These are phyloP conservation scores for Triangularia setosa DNA, from an alignment of 2,329 filamentous ascomycete species.

Conservation along the genomic window DNA sequence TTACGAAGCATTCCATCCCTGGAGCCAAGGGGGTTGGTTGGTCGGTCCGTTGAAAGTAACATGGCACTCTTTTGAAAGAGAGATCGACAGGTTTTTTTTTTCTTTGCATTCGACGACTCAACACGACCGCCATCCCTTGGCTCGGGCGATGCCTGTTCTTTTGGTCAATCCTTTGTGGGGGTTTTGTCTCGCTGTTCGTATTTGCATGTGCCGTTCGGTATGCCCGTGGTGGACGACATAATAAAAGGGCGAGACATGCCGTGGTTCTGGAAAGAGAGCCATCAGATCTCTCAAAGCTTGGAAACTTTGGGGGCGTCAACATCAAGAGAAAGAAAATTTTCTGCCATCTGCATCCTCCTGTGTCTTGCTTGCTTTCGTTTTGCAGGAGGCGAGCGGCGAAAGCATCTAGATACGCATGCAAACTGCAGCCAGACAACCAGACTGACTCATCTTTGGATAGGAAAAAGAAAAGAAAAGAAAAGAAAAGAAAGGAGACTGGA, in stretches of 20 bases:
- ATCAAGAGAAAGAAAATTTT: background rate
- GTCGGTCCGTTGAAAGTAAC: background rate
- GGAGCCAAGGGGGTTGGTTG: background rate
- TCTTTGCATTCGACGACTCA: background rate
- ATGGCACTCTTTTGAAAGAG: background rate
- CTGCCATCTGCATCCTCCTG: background rate
- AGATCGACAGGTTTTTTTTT: background rate
- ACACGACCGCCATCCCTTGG: background rate
- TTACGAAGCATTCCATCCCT: background rate
- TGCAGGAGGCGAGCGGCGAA: background rate
- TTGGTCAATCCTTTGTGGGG: constrained; percentile 1
- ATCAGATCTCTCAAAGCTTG: background rate
- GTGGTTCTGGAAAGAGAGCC: background rate
- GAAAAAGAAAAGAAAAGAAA: background rate
- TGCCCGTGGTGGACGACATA: background rate
- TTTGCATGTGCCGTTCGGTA: constrained; percentile 6
- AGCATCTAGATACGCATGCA: background rate
- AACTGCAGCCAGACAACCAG: background rate
- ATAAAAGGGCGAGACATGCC: constrained; percentile 1
- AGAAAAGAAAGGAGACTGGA: background rate
- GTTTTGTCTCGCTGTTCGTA: background rate
- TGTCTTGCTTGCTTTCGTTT: background rate
- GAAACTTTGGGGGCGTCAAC: background rate
- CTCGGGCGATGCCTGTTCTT: background rate
- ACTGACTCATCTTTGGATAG: background rate